Percentiles rank a stretch among this genome's conserved stretches.
phyloP scores from a whole-genome alignment of 2,329 filamentous ascomycete genomes.

The Colletotrichum lupini region DNA sequence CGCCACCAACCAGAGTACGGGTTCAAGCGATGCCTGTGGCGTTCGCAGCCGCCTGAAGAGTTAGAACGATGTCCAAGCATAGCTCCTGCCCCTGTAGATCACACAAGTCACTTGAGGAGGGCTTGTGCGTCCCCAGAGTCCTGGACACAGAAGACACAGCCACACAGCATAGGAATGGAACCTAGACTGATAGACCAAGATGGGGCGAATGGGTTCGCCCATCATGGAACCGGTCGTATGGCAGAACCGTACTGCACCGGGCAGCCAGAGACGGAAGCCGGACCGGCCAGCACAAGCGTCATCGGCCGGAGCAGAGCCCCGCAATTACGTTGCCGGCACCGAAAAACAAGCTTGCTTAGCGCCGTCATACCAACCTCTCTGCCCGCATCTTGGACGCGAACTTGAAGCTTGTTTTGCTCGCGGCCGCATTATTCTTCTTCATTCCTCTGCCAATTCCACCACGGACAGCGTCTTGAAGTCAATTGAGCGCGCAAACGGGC shows the following conservation, averaged over 20 bases:
- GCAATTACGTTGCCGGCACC: slow-evolving; percentile 25
- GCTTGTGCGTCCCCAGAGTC: neutral
- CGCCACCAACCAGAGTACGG: neutral
- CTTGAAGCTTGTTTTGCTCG: neutral
- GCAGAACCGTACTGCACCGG: neutral
- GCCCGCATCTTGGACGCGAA: neutral
- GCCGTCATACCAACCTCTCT: slow-evolving; percentile 24
- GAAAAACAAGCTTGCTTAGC: slow-evolving; percentile 35
- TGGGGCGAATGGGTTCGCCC: neutral
- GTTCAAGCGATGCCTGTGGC: neutral
- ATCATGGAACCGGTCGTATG: neutral
- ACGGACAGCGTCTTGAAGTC: neutral
- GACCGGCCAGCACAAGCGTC: slow-evolving; percentile 8
- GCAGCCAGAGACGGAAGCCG: slow-evolving; percentile 15
- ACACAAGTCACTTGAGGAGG: neutral
- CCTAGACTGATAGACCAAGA: neutral
- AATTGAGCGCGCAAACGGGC: neutral
- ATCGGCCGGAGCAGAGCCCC: slow-evolving; percentile 4
- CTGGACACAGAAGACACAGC: neutral
- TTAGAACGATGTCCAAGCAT: neutral
- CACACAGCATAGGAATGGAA: neutral
- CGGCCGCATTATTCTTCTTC: slow-evolving; percentile 6
- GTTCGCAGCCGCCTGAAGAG: neutral
- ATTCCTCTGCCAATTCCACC: neutral
- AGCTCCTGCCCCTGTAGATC: slow-evolving; percentile 14